A percentile compares a stretch with the other conserved stretches of the same genome.
These are phyloP conservation scores for Knufia fluminis DNA, from an alignment of 2,329 filamentous ascomycete species.

Conservation along the genomic window DNA sequence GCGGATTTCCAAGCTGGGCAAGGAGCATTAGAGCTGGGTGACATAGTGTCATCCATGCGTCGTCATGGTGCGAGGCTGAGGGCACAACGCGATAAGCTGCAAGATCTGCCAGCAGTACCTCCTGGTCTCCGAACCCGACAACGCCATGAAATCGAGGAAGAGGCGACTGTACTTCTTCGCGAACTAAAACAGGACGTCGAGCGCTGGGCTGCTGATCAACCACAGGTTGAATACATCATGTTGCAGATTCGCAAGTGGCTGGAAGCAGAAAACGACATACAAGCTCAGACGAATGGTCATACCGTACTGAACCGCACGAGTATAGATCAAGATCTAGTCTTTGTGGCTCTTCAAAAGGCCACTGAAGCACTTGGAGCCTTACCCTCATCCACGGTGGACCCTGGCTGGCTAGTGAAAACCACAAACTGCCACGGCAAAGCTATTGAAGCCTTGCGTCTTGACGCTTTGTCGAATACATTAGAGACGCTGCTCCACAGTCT, in stretches of 20 bases:
- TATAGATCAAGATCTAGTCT: too few relatives aligned
- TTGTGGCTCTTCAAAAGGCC: constrained; percentile 70
- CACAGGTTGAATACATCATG: constrained; percentile 56
- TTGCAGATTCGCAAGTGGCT: constrained; percentile 60
- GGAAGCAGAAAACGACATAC: constrained; percentile 25
- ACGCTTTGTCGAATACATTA: constrained; percentile 44
- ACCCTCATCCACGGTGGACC: constrained; percentile 51
- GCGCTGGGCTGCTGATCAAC: constrained; percentile 38
- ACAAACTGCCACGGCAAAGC: constrained; percentile 45
- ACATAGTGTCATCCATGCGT: constrained; percentile 39
- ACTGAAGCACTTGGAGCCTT: constrained; percentile 47
- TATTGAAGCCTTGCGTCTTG: constrained; percentile 51
- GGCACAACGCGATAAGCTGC: constrained; percentile 35
- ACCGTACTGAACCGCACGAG: too few relatives aligned
- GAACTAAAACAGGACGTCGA: constrained; percentile 31
- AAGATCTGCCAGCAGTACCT: constrained; percentile 43
- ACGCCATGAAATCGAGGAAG: neutral
- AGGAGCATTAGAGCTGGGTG: constrained; percentile 43
- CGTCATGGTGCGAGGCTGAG: constrained; percentile 44
- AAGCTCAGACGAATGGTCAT: constrained; percentile 15
- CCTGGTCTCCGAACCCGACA: constrained; percentile 31
- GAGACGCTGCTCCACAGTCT: constrained; percentile 38
- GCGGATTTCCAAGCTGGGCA: constrained; percentile 59
- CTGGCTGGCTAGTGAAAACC: constrained; percentile 53
- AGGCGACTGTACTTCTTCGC: constrained; percentile 13